A percentile compares a stretch with the other conserved stretches of the same genome.
phyloP scores from a whole-genome alignment of 2,329 filamentous ascomycete species.

The Colletotrichum musicola region DNA sequence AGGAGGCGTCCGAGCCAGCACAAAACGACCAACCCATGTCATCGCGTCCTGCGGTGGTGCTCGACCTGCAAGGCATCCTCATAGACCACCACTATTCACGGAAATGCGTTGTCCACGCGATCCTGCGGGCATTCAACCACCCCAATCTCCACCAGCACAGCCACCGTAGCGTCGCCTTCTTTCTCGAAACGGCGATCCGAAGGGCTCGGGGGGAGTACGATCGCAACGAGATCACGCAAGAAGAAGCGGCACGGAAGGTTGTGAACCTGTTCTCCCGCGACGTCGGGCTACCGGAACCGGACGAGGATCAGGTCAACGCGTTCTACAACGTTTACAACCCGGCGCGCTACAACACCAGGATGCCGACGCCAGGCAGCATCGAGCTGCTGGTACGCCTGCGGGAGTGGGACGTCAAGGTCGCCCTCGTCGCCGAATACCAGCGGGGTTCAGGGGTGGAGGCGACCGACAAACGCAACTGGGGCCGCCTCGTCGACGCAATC shows the following conservation, averaged over 20 bases:
- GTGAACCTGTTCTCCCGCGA: constrained; percentile 1
- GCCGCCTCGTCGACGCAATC: constrained; percentile 16
- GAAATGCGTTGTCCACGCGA: neutral
- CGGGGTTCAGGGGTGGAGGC: neutral
- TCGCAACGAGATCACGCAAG: neutral
- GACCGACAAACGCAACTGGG: too few relatives aligned
- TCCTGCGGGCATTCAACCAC: neutral
- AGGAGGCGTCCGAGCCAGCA: too few relatives aligned
- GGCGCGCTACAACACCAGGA: neutral
- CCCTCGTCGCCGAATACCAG: neutral
- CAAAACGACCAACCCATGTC: too few relatives aligned
- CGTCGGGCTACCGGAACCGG: constrained; percentile 5
- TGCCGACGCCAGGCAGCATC: constrained; percentile 2
- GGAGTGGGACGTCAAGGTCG: constrained; percentile 13
- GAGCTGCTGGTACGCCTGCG: constrained; percentile 10
- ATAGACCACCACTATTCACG: constrained; percentile 10
- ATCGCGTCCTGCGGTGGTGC: neutral
- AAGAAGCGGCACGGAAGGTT: neutral
- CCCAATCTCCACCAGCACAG: neutral
- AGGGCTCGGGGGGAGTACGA: constrained; percentile 4
- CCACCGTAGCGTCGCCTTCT: neutral
- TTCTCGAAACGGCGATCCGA: constrained; percentile 3
- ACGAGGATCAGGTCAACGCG: neutral
- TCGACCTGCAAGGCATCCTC: constrained; percentile 20
- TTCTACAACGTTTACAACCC: constrained; percentile 9